Percentiles rank a stretch among this genome's conserved stretches.
Evolutionary conservation across 345 rosid genomes (phyloP).

Genomic region (Eucalyptus pumila): DNA sequence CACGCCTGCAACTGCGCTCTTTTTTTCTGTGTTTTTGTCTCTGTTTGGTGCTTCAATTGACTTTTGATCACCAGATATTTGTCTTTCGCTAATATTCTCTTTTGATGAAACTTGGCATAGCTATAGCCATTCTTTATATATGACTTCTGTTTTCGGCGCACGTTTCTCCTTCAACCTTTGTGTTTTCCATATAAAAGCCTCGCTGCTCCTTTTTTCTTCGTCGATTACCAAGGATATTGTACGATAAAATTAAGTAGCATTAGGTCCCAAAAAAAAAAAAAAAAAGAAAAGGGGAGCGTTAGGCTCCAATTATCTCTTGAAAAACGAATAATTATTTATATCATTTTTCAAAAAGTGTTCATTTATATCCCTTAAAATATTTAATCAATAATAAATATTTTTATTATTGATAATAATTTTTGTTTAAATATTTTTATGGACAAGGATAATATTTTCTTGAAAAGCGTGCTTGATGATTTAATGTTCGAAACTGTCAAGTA

Average conservation of each 20-base stretch:
- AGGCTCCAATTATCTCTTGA: too few relatives aligned
- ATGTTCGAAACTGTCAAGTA: not conserved
- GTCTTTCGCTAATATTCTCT: not conserved
- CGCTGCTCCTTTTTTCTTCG: not conserved
- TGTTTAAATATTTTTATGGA: too few relatives aligned
- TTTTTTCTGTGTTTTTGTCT: not conserved
- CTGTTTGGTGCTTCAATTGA: conserved; percentile 1
- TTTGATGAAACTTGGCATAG: not conserved
- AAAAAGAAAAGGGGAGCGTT: not conserved
- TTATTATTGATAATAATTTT: too few relatives aligned
- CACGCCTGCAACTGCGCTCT: not conserved
- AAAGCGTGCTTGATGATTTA: not conserved
- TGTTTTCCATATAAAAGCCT: not conserved
- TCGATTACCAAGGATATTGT: not conserved
- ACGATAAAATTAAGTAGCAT: not conserved
- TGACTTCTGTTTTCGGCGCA: not conserved
- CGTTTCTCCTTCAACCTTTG: not conserved
- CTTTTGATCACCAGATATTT: not conserved
- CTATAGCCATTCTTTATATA: not conserved
- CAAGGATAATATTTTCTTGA: not conserved
- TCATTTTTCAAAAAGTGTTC: too few relatives aligned
- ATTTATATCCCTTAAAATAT: too few relatives aligned
- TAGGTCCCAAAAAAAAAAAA: not conserved
- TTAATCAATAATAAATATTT: too few relatives aligned
- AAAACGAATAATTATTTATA: too few relatives aligned